Conservation (phyloP, 768 basidiomycete genomes). For the Leccinum subgranulosum region DNA sequence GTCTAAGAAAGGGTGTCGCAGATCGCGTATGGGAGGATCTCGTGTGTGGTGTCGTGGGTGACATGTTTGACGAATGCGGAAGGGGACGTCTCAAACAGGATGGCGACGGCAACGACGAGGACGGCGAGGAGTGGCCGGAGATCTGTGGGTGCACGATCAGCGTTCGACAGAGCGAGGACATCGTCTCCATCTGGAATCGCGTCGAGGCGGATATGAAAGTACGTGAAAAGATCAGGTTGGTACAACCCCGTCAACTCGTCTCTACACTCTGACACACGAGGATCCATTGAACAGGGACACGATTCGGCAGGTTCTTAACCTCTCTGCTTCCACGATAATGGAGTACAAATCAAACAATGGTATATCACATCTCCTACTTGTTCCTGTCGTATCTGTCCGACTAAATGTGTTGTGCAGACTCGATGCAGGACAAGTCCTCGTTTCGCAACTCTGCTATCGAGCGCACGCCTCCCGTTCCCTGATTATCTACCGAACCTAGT, state of each 20-base stretch:
- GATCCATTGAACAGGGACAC: conserved; percentile 56
- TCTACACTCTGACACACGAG: conserved; percentile 2
- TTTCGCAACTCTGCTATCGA: conserved; percentile 68
- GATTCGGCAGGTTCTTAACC: conserved; percentile 68
- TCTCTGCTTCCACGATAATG: conserved; percentile 78
- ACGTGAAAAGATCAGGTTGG: conserved; percentile 80
- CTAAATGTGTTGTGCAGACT: conserved; percentile 47
- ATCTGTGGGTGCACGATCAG: conserved; percentile 96
- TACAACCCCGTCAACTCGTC: conserved; percentile 30
- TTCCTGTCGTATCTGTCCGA: neutral
- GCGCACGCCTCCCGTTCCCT: conserved; percentile 33
- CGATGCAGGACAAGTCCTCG: conserved; percentile 85
- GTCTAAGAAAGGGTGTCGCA: conserved; percentile 85
- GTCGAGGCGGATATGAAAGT: conserved; percentile 73
- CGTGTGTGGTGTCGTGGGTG: conserved; percentile 83
- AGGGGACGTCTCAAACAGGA: conserved; percentile 27
- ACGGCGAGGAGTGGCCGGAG: conserved; percentile 60
- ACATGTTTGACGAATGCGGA: conserved; percentile 76
- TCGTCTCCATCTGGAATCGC: conserved; percentile 90
- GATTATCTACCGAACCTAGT: neutral
- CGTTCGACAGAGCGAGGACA: conserved; percentile 91
- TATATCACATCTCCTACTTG: conserved; percentile 21
- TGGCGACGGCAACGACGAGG: conserved; percentile 35
- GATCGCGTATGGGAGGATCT: conserved; percentile 92
- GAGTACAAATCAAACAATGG: conserved; percentile 96